phyloP scores from a whole-genome alignment of 352 stramenopile species.

The Blastocystis hominis region DNA sequence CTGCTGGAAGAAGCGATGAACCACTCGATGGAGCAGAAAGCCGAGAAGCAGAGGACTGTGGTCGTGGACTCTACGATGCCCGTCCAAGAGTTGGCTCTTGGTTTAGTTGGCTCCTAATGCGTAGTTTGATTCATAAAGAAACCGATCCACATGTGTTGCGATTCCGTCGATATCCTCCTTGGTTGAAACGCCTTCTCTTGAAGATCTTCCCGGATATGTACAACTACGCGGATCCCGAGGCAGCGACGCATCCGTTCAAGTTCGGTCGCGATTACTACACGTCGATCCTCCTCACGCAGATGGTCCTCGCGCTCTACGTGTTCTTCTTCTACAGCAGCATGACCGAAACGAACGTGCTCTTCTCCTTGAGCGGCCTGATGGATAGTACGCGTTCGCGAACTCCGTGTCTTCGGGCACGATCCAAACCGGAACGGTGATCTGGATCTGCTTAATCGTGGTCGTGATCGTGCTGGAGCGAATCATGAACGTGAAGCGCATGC shows the following conservation, averaged over 20 bases:
- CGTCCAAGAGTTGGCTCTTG: conserved; percentile 4
- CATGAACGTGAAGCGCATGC: conserved; percentile 50
- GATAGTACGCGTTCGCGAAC: conserved; percentile 50
- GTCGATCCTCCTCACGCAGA: conserved; percentile 16
- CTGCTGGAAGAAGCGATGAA: background rate
- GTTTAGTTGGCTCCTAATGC: background rate
- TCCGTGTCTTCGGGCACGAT: conserved; percentile 4
- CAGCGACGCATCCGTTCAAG: conserved; percentile 31
- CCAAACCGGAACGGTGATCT: conserved; percentile 13
- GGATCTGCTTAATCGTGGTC: conserved; percentile 46
- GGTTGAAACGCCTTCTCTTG: conserved; percentile 13
- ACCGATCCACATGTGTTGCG: background rate
- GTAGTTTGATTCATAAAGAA: conserved; percentile 45
- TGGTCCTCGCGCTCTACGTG: background rate
- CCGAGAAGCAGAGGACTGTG: background rate
- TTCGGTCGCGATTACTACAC: conserved; percentile 47
- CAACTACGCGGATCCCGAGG: background rate
- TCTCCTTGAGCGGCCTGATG: background rate
- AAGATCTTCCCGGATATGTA: conserved; percentile 50
- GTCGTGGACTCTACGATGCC: conserved; percentile 23
- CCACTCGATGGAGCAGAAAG: background rate
- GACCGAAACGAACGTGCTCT: conserved; percentile 20
- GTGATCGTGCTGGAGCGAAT: conserved; percentile 41
- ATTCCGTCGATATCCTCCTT: conserved; percentile 16
- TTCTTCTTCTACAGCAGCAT: conserved; percentile 45